A percentile compares a stretch with the other conserved stretches of the same genome.
Conservation (phyloP, 169 alveolate species). For the Cryptosporidium baileyi region DNA sequence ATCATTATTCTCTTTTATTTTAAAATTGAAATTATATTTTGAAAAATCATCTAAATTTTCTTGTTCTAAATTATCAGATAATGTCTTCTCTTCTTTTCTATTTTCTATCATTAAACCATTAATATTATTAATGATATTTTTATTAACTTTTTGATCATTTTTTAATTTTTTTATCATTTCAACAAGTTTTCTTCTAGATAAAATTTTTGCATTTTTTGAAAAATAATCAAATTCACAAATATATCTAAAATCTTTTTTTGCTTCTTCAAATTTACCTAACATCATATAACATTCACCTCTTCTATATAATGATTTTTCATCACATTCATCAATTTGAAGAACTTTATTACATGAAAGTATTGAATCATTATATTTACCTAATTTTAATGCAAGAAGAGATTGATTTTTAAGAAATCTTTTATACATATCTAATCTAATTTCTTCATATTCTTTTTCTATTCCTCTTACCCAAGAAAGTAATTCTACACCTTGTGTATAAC, state of each 20-base stretch:
- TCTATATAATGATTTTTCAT: constrained; percentile 46
- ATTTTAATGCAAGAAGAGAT: constrained; percentile 26
- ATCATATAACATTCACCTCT: constrained; percentile 65
- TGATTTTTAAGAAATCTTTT: constrained; percentile 50
- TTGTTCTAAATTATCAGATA: neutral
- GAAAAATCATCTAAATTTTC: neutral
- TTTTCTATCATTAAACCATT: constrained; percentile 18
- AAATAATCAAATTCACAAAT: constrained; percentile 57
- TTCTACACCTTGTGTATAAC: constrained; percentile 67
- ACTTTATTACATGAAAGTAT: constrained; percentile 51
- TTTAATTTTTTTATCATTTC: constrained; percentile 30
- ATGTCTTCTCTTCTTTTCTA: neutral
- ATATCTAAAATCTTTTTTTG: constrained; percentile 52
- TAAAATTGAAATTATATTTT: neutral
- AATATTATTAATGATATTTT: neutral
- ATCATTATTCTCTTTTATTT: neutral
- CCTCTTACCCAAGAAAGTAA: constrained; percentile 62
- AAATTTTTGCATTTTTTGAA: constrained; percentile 20
- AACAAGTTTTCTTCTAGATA: constrained; percentile 20
- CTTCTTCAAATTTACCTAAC: constrained; percentile 53
- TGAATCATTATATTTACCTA: constrained; percentile 59
- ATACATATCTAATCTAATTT: constrained; percentile 8
- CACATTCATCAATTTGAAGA: constrained; percentile 47
- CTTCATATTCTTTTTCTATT: neutral
- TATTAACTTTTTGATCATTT: neutral